Evolutionary conservation across 2,329 filamentous ascomycete genomes (phyloP).

Genomic region (Dothideomycetidae sp.): DNA sequence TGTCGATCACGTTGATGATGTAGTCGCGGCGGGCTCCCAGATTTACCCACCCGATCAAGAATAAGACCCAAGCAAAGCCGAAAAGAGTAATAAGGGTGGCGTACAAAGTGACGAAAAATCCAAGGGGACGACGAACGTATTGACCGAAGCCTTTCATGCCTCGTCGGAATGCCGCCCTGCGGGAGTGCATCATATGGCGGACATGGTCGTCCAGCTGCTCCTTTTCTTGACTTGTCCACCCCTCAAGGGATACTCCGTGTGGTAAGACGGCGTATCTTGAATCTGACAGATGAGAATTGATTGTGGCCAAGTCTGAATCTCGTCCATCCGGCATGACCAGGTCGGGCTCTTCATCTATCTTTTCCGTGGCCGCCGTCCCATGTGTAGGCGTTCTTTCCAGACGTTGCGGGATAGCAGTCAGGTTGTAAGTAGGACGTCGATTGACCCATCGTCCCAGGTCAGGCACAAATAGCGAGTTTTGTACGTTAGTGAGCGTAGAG

Average conservation of each 20-base stretch:
- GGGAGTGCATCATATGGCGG: conserved; percentile 73
- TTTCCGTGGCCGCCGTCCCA: conserved; percentile 5
- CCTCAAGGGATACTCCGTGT: conserved; percentile 54
- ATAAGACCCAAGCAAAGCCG: conserved; percentile 78
- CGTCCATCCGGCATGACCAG: background rate
- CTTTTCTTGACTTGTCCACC: conserved; percentile 63
- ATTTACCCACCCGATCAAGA: conserved; percentile 77
- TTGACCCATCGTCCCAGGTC: conserved; percentile 65
- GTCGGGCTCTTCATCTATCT: conserved; percentile 10
- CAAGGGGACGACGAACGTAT: conserved; percentile 60
- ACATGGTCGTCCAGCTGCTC: conserved; percentile 72
- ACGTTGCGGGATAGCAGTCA: conserved; percentile 38
- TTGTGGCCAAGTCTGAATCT: conserved; percentile 23
- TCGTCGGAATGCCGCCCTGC: conserved; percentile 64
- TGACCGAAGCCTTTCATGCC: conserved; percentile 66
- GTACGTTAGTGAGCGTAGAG: conserved; percentile 74
- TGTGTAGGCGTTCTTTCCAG: conserved; percentile 7
- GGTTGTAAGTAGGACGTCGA: conserved; percentile 61
- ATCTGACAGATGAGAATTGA: conserved; percentile 53
- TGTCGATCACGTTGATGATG: conserved; percentile 40
- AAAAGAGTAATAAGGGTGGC: conserved; percentile 72
- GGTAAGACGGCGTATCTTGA: conserved; percentile 68
- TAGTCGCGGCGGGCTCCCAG: conserved; percentile 57
- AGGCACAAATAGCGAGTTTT: conserved; percentile 78
- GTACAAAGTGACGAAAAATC: conserved; percentile 73